Evolutionary conservation across 306 rosid genomes (phyloP), one percentile per base, ranked within the genome.

Genomic region (Boehmeria nivea): DNA sequence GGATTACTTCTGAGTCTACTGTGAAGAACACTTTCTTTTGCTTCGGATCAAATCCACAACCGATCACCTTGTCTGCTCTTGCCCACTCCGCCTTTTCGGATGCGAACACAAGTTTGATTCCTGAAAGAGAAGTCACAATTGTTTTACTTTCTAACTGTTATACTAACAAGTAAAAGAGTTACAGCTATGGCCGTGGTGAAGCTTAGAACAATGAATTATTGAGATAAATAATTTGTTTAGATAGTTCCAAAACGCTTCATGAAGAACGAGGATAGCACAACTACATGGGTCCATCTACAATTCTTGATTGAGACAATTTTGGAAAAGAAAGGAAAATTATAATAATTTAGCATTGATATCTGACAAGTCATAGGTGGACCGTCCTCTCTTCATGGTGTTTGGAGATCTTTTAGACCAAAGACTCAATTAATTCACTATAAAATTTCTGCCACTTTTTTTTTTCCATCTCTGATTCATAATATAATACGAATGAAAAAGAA

Each of bases 1-100:
- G 99, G 15, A 85, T 81, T 42, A 93, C 58, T 48, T 85, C 81
- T 44, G 99, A 87, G 44, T 80, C 86, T 19, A 87, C 60, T 11
- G 99, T 93, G 86, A 87, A 93, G 75, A 76, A 87, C 15, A 87
- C 96, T 64, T 83, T 85, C 70, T 84, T 87, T 58, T 79, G 79
- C 54, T 67, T 79, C 0, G 96, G 96, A 71, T 93, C 96, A 59
- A 64, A 93, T 9, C 99, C 96, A 40, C 96, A 87, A 3, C 99
- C 99, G 45, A 87, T 73, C 42, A 87, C 96, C 56, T 72, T 83
- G 49, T 81, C 84, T 12, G 52, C 46, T 70, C 70, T 76, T 63
- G 79, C 78, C 99, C 99, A 93, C 2, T 78, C 77, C 54, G 65
- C 83, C 19, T 78, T 80, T 16, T 85, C 84, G 0, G 89, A 81